Conservation (phyloP, 805 yeast genomes). For the Hanseniaspora taiwanica region DNA sequence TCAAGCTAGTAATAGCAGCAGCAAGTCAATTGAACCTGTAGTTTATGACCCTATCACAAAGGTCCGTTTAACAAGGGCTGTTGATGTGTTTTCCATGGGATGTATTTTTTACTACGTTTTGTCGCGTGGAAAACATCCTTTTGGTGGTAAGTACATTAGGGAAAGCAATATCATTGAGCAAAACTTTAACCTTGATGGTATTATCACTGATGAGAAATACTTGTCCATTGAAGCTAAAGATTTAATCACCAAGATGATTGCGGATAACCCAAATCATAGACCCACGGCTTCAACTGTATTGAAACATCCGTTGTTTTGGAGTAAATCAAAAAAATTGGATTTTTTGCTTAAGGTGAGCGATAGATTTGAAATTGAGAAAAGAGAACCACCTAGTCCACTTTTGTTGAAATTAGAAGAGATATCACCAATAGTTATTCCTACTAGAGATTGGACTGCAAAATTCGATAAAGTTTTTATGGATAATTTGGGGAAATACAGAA, state of each 20-base stretch:
- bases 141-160: constrained; percentile 80
- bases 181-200: constrained; percentile 34
- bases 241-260: constrained; percentile 61
- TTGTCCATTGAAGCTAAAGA: constrained; percentile 50
- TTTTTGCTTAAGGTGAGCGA: constrained; percentile 82
- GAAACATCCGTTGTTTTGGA: constrained; percentile 87
- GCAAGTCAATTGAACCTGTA: constrained; percentile 20
- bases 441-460: constrained; percentile 62
- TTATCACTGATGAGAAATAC: constrained; percentile 19
- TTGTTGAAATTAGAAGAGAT: constrained; percentile 40
- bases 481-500: constrained; percentile 82
- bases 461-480: constrained; percentile 66
- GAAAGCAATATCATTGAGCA: constrained; percentile 80
- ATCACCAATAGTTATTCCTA: constrained; percentile 38
- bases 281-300: constrained; percentile 59
- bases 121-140: constrained; percentile 80
- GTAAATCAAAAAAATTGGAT: constrained; percentile 55
- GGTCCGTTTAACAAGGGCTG: constrained; percentile 69
- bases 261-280: constrained; percentile 48
- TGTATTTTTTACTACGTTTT: constrained; percentile 85
- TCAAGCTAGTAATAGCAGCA: constrained; percentile 4
- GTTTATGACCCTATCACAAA: constrained; percentile 30
- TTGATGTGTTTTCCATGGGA: constrained; percentile 89
- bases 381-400: constrained; percentile 64
- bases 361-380: constrained; percentile 69